A percentile compares a stretch with the other conserved stretches of the same genome.
Evolutionary conservation across 179 eudicot genomes (phyloP).

Genomic region (Silene coronaria): DNA sequence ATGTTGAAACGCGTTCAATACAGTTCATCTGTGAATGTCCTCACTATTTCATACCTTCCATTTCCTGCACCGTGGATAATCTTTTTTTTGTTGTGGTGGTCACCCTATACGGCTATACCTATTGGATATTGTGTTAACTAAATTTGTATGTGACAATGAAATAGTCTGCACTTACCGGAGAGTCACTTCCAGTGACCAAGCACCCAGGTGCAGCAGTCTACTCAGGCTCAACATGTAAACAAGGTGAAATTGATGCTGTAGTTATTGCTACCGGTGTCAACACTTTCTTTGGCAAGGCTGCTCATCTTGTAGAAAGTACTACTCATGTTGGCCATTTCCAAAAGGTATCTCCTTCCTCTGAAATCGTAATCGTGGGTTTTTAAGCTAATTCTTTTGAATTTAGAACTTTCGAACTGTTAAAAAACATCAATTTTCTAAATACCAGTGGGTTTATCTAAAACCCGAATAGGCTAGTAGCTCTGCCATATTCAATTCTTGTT

Average conservation of each 20-base stretch:
- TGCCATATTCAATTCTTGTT: too few species aligned
- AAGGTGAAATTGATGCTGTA: conserved; percentile 70
- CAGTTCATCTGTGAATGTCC: not conserved
- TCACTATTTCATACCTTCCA: not conserved
- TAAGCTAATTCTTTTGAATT: too few species aligned
- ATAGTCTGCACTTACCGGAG: conserved; percentile 73
- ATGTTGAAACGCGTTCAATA: not conserved
- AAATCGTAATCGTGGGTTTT: not conserved
- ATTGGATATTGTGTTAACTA: not conserved
- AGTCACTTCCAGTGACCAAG: conserved; percentile 67
- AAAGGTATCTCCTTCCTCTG: conserved; percentile 30
- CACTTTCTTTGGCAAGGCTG: conserved; percentile 75
- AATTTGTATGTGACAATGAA: not conserved
- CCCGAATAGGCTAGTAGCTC: too few species aligned
- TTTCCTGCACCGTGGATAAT: too few species aligned
- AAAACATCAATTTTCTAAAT: too few species aligned
- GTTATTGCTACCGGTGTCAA: conserved; percentile 68
- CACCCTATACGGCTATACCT: not conserved
- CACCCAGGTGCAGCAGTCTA: conserved; percentile 48
- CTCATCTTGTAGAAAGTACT: conserved; percentile 68
- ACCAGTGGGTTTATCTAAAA: too few species aligned
- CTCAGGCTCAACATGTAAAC: conserved; percentile 76
- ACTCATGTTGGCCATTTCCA: conserved; percentile 69
- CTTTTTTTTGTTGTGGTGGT: not conserved
- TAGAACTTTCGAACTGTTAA: too few species aligned